Conservation (phyloP, 352 stramenopile genomes). For the Globisporangium parvum region DNA sequence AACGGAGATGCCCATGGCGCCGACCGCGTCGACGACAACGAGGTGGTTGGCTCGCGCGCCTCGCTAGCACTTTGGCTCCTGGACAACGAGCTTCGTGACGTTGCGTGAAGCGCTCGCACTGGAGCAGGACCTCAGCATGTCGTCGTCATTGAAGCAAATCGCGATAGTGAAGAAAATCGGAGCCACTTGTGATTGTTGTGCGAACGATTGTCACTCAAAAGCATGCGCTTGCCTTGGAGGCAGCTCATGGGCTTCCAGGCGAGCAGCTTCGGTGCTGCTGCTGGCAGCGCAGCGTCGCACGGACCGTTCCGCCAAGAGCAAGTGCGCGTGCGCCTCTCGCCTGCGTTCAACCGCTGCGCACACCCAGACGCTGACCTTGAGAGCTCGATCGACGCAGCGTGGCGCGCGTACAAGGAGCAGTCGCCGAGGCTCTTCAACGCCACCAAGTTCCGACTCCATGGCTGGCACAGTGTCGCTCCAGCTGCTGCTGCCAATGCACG, state of each 20-base stretch:
- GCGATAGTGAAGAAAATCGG: no score
- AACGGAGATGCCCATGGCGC: no score
- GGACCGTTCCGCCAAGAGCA: constrained; percentile 23
- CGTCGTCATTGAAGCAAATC: no score
- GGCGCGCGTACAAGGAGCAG: constrained; percentile 23
- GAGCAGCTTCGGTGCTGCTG: constrained; percentile 27
- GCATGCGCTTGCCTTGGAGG: constrained; percentile 14
- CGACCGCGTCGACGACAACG: no score
- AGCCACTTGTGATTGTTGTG: no score
- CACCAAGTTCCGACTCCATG: constrained; percentile 56
- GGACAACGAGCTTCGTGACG: no score
- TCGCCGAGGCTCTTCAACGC: constrained; percentile 66
- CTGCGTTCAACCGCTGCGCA: constrained; percentile 26
- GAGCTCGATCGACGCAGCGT: constrained; percentile 28
- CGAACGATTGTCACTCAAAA: no score
- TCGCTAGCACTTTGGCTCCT: no score
- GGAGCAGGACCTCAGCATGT: no score
- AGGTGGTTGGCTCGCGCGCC: no score
- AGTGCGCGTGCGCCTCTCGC: constrained; percentile 39
- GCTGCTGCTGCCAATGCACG: neutral
- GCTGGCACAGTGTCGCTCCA: constrained; percentile 4
- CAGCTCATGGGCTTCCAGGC: constrained; percentile 42
- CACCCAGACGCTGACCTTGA: constrained; percentile 44
- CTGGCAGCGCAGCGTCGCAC: no score
- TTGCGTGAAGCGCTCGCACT: no score